Conservation (phyloP, 805 yeast genomes). For the Saccharomycopsis lassenensis region DNA sequence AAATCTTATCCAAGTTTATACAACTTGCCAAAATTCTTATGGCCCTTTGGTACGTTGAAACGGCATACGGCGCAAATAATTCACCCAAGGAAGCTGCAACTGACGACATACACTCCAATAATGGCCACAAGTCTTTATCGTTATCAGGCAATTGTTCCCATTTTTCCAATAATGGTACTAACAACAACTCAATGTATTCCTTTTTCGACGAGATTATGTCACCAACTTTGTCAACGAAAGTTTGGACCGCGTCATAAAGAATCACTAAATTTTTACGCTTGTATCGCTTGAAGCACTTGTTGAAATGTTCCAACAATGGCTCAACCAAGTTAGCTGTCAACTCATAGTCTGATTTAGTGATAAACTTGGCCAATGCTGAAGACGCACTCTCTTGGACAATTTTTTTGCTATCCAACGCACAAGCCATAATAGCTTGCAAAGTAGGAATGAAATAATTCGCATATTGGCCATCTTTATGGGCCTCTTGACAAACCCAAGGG, state of each 20-base stretch:
- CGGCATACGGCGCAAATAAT: constrained; percentile 78
- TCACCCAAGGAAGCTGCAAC: constrained; percentile 84
- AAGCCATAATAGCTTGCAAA: constrained; percentile 59
- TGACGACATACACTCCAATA: constrained; percentile 85
- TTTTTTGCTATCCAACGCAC: constrained; percentile 74
- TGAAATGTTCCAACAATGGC: constrained; percentile 59
- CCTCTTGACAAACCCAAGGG: constrained; percentile 68
- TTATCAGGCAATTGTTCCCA: constrained; percentile 72
- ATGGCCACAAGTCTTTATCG: constrained; percentile 83
- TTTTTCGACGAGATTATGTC: constrained; percentile 45
- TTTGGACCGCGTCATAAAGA: constrained; percentile 82
- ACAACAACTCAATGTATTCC: constrained; percentile 44
- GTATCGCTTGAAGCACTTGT: constrained; percentile 63
- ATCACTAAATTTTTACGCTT: constrained; percentile 74
- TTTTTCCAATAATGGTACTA: constrained; percentile 74
- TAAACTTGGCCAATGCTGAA: constrained; percentile 71
- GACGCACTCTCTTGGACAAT: constrained; percentile 96
- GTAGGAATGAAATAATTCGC: constrained; percentile 67
- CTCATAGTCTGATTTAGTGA: constrained; percentile 61
- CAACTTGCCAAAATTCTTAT: constrained; percentile 56
- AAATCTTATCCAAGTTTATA: constrained; percentile 53
- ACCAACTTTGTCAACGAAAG: constrained; percentile 72
- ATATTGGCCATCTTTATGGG: constrained; percentile 47
- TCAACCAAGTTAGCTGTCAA: constrained; percentile 52
- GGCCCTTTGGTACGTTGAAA: constrained; percentile 75